Evolutionary conservation across 345 rosid species (phyloP), one percentile per base, ranked within the genome.

Genomic region (Eucalyptus pauciflora): DNA sequence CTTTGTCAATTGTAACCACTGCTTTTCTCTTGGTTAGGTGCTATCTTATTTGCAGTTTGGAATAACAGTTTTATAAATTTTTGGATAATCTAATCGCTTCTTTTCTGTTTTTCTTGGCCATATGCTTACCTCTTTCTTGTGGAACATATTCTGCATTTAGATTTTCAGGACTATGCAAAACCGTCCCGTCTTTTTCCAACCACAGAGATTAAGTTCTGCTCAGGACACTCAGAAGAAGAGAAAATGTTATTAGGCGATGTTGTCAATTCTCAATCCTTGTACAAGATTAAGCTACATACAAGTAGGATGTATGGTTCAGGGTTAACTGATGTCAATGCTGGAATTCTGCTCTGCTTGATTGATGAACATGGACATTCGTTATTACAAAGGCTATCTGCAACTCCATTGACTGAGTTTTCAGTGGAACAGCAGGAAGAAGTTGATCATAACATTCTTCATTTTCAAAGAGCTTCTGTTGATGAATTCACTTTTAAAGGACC

Each of bases 401-500:
- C 67, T 93, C 87, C 89, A 48, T 54, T 89, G 90, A 90, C 88
- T 48, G 69, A 90, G 62, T 86, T 88, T 88, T 92, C 94, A 89
- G 81, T 92, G 67, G 90, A 92, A 81, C 64, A 31, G 4, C 85
- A 89, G 22, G 90, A 91, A 80, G 33, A 25, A 15, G 90, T 80
- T 50, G 93, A 91, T 89, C 86, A 86, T 91, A 90, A 91, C 86
- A 76, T 46, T n/a, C 90, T 94, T 88, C 92, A 85, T 89, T 97
- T 96, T 86, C 97, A 96, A 94, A 95, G 95, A 91, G 99, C 96
- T 49, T 95, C 94, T 48, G 91, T 92, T 88, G 98, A 97, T 90
- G 97, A 95, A 76, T 95, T 96, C 93, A 85, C 89, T 25, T 96
- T 97, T 50, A 81, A 90, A 92, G 99, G 97, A 52, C 94, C 97